Evolutionary conservation across 2,329 filamentous ascomycete genomes (phyloP), one percentile per base, ranked within the genome.

Genomic region (Orbilia javanica): DNA sequence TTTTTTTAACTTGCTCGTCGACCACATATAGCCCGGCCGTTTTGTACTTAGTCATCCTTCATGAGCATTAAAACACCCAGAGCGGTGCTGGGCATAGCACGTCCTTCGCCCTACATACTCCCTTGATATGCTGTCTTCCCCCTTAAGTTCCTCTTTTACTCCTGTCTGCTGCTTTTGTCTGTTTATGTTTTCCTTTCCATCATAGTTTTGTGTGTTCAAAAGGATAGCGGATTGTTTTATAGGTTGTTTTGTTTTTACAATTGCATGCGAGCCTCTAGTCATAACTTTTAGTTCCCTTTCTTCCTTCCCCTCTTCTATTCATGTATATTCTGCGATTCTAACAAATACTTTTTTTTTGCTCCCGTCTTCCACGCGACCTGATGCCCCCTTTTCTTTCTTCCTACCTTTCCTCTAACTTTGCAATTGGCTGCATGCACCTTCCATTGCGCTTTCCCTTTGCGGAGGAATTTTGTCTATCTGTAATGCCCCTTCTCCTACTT

Each of bases 241-340:
- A 60, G 55, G 55, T 71, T 64, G 25, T 25, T 55, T 46, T 65
- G 46, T 48, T 46, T 46, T 57, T 27, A 69, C 34, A 69, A 34
- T 46, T 63, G 68, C 50, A 62, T 69, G 67, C 53, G 52, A 70
- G 67, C 44, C 42, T 57, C 48, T 46, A 42, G 22, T 65, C 29
- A 8, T 55, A 29, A 22, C 63, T 53, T 52, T n/a, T 68, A 57
- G 36, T 53, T 36, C 18, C 44, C 22, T 48, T 52, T 62, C 22
- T 64, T 64, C 8, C 25, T 48, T 22, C 55, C 8, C 25, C 36
- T 22, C 13, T 69, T 60, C 65, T 5, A 55, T 73, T 63, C 48
- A 60, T 73, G 69, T 73, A 73, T 50, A 73, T 73, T 67, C 69
- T 73, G 65, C 52, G 65, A 69, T 57, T 53, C 20, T 50, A 46